phyloP scores from a whole-genome alignment of 1,284 basidiomycete species.

The Sporisorium reilianum region DNA sequence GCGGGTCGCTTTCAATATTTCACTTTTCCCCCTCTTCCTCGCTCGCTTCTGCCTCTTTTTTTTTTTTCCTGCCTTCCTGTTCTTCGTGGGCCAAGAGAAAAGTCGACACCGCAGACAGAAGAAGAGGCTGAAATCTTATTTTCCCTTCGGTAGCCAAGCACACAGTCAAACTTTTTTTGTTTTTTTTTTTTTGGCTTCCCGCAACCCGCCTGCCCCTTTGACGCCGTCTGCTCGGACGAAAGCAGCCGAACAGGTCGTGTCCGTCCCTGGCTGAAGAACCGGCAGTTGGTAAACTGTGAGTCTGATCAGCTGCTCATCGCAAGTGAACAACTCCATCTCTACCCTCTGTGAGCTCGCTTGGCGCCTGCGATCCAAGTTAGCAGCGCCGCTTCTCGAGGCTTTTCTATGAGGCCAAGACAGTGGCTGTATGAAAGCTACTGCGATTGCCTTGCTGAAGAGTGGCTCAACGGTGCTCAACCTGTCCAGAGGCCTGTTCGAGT shows the following conservation, averaged over 20 bases:
- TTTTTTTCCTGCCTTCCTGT: constrained; percentile 5
- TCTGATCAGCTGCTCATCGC: neutral
- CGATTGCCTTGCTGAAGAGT: too few relatives aligned
- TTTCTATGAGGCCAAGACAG: too few relatives aligned
- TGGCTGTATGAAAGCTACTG: too few relatives aligned
- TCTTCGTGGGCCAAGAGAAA: neutral
- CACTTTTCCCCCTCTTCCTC: neutral
- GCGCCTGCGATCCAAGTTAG: too few relatives aligned
- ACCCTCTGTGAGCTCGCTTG: too few relatives aligned
- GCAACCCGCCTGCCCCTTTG: neutral
- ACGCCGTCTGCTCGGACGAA: constrained; percentile 25
- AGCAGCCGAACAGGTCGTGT: constrained; percentile 17
- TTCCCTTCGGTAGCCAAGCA: neutral
- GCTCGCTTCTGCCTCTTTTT: neutral
- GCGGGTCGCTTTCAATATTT: constrained; percentile 23
- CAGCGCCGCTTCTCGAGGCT: too few relatives aligned
- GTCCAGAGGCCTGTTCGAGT: too few relatives aligned
- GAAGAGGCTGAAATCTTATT: neutral
- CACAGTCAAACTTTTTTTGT: constrained; percentile 1
- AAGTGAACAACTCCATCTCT: too few relatives aligned
- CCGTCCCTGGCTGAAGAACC: neutral
- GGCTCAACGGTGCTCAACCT: too few relatives aligned
- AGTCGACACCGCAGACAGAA: neutral
- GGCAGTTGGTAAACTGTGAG: neutral
- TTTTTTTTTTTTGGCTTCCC: neutral